These are phyloP conservation scores for Prunus padus DNA, from an alignment of 306 rosid genomes.

Conservation along the genomic window DNA sequence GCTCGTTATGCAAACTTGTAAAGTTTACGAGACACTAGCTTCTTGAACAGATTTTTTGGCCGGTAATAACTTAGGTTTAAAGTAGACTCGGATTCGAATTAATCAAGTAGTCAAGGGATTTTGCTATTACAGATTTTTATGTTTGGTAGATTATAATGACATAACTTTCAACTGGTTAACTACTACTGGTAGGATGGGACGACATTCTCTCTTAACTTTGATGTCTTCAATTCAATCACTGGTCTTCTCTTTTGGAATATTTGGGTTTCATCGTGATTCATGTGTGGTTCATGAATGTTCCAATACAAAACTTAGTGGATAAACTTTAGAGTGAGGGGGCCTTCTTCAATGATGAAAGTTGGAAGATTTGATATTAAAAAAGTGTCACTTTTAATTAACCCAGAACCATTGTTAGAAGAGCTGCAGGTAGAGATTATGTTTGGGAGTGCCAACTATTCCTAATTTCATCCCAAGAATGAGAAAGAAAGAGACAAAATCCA, in stretches of 20 bases:
- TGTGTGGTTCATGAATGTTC: neutral
- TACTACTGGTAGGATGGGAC: neutral
- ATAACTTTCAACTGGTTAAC: neutral
- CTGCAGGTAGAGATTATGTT: neutral
- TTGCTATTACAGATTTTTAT: too few species aligned
- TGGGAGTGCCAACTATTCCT: neutral
- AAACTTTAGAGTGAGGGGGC: neutral
- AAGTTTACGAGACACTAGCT: too few species aligned
- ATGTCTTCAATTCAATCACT: neutral
- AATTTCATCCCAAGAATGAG: neutral
- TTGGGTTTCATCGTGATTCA: neutral
- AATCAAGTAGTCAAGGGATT: too few species aligned
- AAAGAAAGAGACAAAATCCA: neutral
- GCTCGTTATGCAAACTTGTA: too few species aligned
- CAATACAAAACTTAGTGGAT: neutral
- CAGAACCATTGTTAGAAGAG: constrained; percentile 3
- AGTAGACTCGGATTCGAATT: too few species aligned
- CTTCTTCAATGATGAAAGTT: neutral
- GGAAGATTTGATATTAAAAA: neutral
- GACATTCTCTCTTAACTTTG: neutral
- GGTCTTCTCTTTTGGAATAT: neutral
- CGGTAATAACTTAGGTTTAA: too few species aligned
- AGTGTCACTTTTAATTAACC: neutral
- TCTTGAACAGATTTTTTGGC: fast-evolving
- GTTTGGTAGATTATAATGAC: neutral